Percentiles rank a stretch among this genome's conserved stretches.
These are phyloP conservation scores for Solanum virginianum DNA, from an alignment of 257 asterid species.

Conservation along the genomic window DNA sequence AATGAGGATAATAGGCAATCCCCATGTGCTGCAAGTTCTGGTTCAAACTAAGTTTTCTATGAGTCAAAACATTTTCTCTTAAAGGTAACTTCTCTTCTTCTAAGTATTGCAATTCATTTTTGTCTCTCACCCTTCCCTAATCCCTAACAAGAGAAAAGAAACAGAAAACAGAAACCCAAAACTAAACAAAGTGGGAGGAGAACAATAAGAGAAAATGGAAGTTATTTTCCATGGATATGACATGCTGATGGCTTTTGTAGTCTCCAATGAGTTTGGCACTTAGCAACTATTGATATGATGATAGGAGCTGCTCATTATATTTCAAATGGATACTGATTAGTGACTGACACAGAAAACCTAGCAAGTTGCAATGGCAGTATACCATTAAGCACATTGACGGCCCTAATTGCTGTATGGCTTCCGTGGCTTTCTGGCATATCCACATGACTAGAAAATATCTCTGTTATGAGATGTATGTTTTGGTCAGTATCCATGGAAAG, in stretches of 20 bases:
- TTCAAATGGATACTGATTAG: background rate
- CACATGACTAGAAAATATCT: background rate
- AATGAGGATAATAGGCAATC: constrained; percentile 25
- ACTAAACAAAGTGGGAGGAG: background rate
- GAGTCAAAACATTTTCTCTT: constrained; percentile 1
- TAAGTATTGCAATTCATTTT: background rate
- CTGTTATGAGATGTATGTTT: background rate
- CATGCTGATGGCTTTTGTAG: background rate
- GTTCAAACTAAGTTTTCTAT: constrained; percentile 24
- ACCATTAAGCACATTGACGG: background rate
- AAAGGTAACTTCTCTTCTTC: constrained; percentile 11
- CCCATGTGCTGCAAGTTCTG: constrained; percentile 39
- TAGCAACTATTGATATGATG: background rate
- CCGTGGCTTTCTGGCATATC: background rate
- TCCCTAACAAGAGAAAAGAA: background rate
- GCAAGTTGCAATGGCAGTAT: background rate
- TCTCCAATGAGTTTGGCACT: background rate
- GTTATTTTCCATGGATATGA: background rate
- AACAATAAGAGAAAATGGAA: background rate
- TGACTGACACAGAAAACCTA: background rate
- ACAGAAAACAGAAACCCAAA: background rate
- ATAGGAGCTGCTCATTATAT: background rate
- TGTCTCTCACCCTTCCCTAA: background rate
- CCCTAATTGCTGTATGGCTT: background rate
- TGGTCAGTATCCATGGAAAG: background rate